Conservation (phyloP, 345 rosid genomes). For the Lepidium didymum region DNA sequence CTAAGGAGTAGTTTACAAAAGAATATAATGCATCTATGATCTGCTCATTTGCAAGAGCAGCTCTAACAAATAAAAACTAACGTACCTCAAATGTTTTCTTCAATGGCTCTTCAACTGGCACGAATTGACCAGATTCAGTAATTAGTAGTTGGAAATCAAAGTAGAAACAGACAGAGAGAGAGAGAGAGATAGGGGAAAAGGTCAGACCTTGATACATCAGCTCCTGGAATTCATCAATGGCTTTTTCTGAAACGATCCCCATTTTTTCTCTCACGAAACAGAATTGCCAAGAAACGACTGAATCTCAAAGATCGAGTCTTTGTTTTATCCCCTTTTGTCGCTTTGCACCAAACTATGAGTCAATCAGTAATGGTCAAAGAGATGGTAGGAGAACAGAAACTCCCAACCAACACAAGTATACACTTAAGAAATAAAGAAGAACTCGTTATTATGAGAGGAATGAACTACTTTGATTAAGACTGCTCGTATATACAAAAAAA, state of each 20-base stretch:
- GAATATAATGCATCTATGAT: slow-evolving; percentile 2
- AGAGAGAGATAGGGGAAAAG: slow-evolving; percentile 10
- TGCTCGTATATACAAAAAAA: background rate
- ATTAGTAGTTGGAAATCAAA: slow-evolving; percentile 4
- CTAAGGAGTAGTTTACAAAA: background rate
- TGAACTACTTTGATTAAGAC: slow-evolving; percentile 26
- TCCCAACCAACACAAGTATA: slow-evolving; percentile 2
- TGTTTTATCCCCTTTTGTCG: background rate
- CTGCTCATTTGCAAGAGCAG: slow-evolving; percentile 8
- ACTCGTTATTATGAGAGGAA: background rate
- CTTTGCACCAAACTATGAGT: slow-evolving; percentile 24
- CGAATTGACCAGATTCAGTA: slow-evolving; percentile 2
- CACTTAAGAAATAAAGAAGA: background rate
- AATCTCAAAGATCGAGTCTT: slow-evolving; percentile 6
- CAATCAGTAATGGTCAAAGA: slow-evolving; percentile 30
- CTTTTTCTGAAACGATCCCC: slow-evolving; percentile 59
- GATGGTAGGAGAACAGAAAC: slow-evolving; percentile 8
- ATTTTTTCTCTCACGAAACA: slow-evolving; percentile 20
- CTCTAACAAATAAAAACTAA: background rate
- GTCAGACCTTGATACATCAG: slow-evolving; percentile 65
- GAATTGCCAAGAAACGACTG: background rate
- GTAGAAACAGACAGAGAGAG: slow-evolving; percentile 10
- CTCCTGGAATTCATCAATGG: slow-evolving; percentile 55
- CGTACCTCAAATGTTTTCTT: slow-evolving; percentile 62
- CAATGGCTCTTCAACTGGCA: slow-evolving; percentile 57